Conservation (phyloP, 805 yeast species). For the Soucietia sequanensis region DNA sequence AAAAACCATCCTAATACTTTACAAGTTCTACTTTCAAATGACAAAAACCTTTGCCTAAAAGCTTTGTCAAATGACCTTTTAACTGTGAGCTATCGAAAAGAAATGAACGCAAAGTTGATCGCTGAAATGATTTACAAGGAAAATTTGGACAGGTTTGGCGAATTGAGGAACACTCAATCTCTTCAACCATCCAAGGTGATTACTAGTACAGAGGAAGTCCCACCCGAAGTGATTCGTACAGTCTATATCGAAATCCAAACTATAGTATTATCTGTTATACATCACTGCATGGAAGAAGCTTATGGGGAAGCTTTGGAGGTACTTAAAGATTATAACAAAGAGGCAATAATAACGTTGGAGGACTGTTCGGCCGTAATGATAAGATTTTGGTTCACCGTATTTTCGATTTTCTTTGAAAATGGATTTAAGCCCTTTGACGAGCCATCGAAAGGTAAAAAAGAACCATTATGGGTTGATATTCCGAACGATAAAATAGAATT, state of each 20-base stretch:
- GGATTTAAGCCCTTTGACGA: constrained; percentile 17
- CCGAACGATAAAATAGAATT: constrained; percentile 19
- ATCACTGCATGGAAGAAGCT: constrained; percentile 48
- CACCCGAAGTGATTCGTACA: constrained; percentile 12
- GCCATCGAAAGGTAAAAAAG: constrained; percentile 7
- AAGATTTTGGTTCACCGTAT: constrained; percentile 56
- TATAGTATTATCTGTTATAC: constrained; percentile 46
- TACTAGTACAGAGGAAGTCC: constrained; percentile 4
- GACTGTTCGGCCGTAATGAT: constrained; percentile 45
- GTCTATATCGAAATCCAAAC: constrained; percentile 43
- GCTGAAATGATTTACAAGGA: constrained; percentile 41
- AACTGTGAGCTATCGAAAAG: constrained; percentile 55
- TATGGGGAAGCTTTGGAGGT: constrained; percentile 59
- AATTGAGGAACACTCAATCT: constrained; percentile 4
- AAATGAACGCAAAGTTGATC: constrained; percentile 45
- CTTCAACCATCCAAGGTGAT: neutral
- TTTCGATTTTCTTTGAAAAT: constrained; percentile 45
- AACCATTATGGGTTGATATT: constrained; percentile 7
- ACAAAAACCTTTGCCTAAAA: constrained; percentile 76
- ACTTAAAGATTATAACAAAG: constrained; percentile 45
- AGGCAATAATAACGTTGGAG: constrained; percentile 28
- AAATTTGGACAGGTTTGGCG: constrained; percentile 21
- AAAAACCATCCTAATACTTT: constrained; percentile 28
- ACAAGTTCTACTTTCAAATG: constrained; percentile 74
- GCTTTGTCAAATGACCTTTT: constrained; percentile 66